Evolutionary conservation across 2,329 filamentous ascomycete genomes (phyloP).

Genomic region (Sarocladium brachiariae): DNA sequence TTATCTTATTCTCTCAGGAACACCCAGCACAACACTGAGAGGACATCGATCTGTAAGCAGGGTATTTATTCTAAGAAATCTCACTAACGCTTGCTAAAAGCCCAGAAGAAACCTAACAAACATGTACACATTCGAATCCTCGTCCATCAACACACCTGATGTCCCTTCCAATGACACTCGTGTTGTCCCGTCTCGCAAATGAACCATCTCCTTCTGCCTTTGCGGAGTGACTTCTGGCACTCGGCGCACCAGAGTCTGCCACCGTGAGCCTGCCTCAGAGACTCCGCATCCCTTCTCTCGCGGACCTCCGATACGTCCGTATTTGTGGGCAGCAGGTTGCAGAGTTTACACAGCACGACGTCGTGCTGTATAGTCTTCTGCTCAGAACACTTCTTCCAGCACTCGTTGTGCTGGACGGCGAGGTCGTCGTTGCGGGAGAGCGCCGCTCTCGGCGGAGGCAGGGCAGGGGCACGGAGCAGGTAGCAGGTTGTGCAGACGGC

Average conservation of each 20-base stretch:
- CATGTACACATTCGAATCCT: too few species aligned
- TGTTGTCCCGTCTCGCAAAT: slow-evolving; percentile 12
- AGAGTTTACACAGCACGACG: slow-evolving; percentile 11
- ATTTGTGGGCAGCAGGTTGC: slow-evolving; percentile 7
- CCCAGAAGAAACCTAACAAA: too few species aligned
- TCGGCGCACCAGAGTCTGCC: slow-evolving; percentile 11
- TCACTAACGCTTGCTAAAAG: too few species aligned
- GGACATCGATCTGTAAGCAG: too few species aligned
- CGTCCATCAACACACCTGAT: slow-evolving; percentile 11
- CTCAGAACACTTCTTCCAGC: not conserved
- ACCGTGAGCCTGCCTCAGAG: slow-evolving; percentile 1
- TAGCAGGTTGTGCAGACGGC: slow-evolving; percentile 16
- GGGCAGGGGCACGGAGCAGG: not conserved
- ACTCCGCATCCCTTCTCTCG: slow-evolving; percentile 11
- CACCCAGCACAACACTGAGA: too few species aligned
- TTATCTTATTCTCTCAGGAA: too few species aligned
- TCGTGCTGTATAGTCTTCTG: not conserved
- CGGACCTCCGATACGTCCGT: slow-evolving; percentile 2
- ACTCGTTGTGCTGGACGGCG: slow-evolving; percentile 11
- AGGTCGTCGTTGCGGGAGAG: slow-evolving; percentile 11
- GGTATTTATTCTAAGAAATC: too few species aligned
- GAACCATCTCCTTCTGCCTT: slow-evolving; percentile 14
- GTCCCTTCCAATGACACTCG: slow-evolving; percentile 15
- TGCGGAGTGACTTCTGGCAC: slow-evolving; percentile 11
- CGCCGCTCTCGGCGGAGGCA: slow-evolving; percentile 6